Evolutionary conservation across 129 eudicot species (phyloP), one percentile per base, ranked within the genome.

Genomic region (Silybum marianum): DNA sequence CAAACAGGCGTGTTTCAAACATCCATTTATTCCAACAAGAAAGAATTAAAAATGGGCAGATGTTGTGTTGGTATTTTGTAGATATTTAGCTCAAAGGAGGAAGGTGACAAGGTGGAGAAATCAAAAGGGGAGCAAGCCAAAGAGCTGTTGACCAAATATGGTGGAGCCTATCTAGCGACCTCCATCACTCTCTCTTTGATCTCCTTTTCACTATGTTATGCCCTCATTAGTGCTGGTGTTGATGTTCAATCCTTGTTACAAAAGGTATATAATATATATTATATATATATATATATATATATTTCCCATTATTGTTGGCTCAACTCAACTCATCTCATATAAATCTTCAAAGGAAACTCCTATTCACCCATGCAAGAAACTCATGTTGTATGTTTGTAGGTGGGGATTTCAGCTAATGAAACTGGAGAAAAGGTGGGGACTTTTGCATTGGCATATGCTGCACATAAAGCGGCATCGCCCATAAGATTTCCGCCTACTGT

Each of bases 391-490:
- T 54, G 30, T 36, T 16, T 87, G 84, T 84, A 95, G 99, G 88
- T 96, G 85, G 99, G 99, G 72, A 96, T 91, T 76, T 85, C 97
- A 21, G 77, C 89, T 24, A 79, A 79, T 80, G 95, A 87, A 83
- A 86, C 99, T 0, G 98, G 98, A 60, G 98, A 93, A 76, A 96
- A 93, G 72, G 95, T 96, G 46, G 99, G 99, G 76, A 96, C 99
- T n/a, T 93, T 96, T 87, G 98, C 98, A 54, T 88, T 96, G 87
- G 99, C 99, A 6, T 96, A 96, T 80, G 99, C 99, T 76, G 99
- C 99, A 51, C 99, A 96, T 79, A 96, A 93, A 86, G 99, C 99
- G 26, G 98, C 99, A 60, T 96, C 99, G 7, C 99, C 99, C 0
- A 96, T 96, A 36, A 88, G 99, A 79, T 96, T 96, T 82, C 99